A percentile compares a stretch with the other conserved stretches of the same genome.
phyloP scores from a whole-genome alignment of 2,329 filamentous ascomycete genomes.

The Uncinocarpus reesii region DNA sequence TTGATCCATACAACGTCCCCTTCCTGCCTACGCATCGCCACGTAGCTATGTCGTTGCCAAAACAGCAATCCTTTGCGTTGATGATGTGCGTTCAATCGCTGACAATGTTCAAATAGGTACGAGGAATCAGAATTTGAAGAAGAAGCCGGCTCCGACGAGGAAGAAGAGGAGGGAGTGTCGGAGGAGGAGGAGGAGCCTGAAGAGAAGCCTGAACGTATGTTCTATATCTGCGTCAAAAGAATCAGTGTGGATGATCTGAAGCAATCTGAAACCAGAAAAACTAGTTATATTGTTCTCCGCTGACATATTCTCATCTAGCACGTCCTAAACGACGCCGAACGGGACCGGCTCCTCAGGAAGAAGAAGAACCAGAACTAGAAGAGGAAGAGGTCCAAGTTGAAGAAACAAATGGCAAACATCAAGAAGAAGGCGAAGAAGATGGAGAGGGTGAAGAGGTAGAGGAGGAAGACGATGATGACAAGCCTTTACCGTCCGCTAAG shows the following conservation, averaged over 20 bases:
- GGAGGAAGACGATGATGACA: conserved; percentile 24
- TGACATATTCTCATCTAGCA: neutral
- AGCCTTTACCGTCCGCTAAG: conserved; percentile 13
- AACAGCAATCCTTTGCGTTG: neutral
- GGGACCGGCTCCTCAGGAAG: conserved; percentile 18
- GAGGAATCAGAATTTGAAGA: conserved; percentile 26
- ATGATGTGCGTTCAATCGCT: neutral
- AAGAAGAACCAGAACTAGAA: conserved; percentile 22
- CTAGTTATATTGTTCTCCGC: too few species aligned
- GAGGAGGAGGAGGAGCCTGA: conserved; percentile 20
- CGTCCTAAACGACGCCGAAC: conserved; percentile 23
- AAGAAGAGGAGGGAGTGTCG: conserved; percentile 19
- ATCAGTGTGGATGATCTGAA: too few species aligned
- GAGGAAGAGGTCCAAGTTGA: conserved; percentile 18
- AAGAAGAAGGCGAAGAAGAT: conserved; percentile 21
- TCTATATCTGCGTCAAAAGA: too few species aligned
- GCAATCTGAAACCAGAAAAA: too few species aligned
- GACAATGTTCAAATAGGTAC: conserved; percentile 20
- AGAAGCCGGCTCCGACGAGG: conserved; percentile 17
- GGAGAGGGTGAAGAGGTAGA: conserved; percentile 18
- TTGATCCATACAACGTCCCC: neutral
- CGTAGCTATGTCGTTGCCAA: too few species aligned
- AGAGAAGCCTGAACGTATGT: conserved; percentile 18
- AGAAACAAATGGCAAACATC: too few species aligned
- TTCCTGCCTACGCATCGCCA: neutral